Base-by-base conservation (phyloP, 345 rosid genomes). In the Isatis tinctoria region DNA sequence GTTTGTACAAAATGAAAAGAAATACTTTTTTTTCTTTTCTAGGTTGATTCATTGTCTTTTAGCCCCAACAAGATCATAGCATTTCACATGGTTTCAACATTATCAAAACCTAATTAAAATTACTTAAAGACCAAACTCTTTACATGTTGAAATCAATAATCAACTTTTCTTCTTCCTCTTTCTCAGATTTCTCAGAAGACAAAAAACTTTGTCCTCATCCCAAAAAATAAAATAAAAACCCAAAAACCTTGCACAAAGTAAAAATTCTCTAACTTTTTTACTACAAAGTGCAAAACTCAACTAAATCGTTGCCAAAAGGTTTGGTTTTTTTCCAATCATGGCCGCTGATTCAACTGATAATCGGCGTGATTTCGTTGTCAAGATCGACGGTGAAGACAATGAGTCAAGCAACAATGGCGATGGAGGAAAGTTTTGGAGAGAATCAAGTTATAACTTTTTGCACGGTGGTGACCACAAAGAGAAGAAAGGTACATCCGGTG, bases 361-460 rank as follows among this genome's bases (percentile, higher is more conserved):
- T 66, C 74, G 73, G 60, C 83, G 85, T 24, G 80, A 76, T 1
- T 58, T 84, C 52, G 40, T 82, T 24, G 69, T 84, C 36, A 84
- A 82, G 58, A 58, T 81, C 66, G 80, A 77, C 7, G 86, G 80
- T 6, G 72, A 61, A 37, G 76, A 14, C 1, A 37, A 27, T 11
- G 63, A 28, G 51, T 3, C 66, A 53, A 61, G 35, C 35, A 74
- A 13, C 72, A 78, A 2, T 48, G 74, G 53, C 16, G 71, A 74
- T n/a, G 64, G 30, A 27, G 58, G 62, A 54, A 82, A 72, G 69
- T 75, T 88, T 60, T 83, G 86, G 95, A 84, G 93, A 68, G 96
- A 71, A 13, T 74, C 91, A 18, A 88, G 93, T 70, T 83, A 82
- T 69, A 88, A 76, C 60, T 87, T 87, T 39, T 75, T 81, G 80